Percentiles rank a stretch among this genome's conserved stretches.
These are phyloP conservation scores for Fusarium odoratissimum DNA, from an alignment of 2,329 filamentous ascomycete species.

Conservation along the genomic window DNA sequence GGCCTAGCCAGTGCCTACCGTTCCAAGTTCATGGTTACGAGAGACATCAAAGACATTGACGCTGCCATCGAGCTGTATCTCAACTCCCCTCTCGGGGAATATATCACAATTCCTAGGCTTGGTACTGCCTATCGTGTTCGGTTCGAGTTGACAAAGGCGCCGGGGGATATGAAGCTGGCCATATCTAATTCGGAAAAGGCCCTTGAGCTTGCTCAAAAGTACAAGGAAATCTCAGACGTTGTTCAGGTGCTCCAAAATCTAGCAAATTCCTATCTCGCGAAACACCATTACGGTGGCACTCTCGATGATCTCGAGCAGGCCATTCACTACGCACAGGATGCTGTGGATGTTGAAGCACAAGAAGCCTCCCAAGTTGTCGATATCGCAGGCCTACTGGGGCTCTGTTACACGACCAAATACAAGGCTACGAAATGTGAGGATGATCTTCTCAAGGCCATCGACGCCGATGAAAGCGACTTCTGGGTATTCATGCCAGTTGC, in stretches of 20 bases:
- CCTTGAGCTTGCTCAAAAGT: fast-evolving
- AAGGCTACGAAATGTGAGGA: background rate
- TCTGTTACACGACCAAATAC: background rate
- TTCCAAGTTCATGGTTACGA: background rate
- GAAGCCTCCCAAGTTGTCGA: background rate
- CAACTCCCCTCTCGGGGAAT: background rate
- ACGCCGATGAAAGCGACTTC: background rate
- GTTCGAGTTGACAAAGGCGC: fast-evolving
- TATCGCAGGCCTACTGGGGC: background rate
- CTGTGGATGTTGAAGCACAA: fast-evolving
- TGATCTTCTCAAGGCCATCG: background rate
- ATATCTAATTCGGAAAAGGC: background rate
- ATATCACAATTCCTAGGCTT: fast-evolving
- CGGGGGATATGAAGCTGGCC: fast-evolving
- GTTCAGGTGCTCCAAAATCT: background rate
- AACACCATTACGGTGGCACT: fast-evolving
- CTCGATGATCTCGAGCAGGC: fast-evolving
- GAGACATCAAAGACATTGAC: background rate
- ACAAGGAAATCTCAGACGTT: background rate
- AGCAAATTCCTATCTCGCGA: background rate
- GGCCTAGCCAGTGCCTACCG: background rate
- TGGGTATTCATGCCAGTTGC: background rate
- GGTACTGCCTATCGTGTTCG: background rate
- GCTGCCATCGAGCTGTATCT: background rate
- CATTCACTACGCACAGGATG: background rate